Evolutionary conservation across 441 rosid genomes (phyloP).

Genomic region (Brassica balearica): DNA sequence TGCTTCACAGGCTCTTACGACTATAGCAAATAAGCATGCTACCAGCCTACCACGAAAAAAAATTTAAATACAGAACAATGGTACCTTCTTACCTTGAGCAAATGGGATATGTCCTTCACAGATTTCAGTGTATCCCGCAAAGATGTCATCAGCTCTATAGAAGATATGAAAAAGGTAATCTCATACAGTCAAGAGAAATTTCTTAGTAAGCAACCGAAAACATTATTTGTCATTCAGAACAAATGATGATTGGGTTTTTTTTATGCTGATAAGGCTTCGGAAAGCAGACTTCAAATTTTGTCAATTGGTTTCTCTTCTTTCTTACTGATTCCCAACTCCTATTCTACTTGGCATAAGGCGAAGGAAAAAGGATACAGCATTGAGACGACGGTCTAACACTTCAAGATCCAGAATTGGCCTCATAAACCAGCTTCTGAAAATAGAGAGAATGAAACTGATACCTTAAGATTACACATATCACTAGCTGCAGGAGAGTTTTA

Average conservation of each 20-base stretch:
- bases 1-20: constrained; percentile 13
- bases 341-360: constrained; percentile 29
- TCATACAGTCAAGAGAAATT: constrained; percentile 57
- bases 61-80: constrained; percentile 17
- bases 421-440: constrained; percentile 91
- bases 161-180: constrained; percentile 87
- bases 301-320: constrained; percentile 18
- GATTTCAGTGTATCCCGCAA: constrained; percentile 86
- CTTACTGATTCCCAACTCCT: constrained; percentile 28
- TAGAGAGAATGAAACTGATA: constrained; percentile 37
- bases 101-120: constrained; percentile 79
- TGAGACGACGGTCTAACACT: constrained; percentile 76
- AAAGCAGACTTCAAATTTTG: constrained; percentile 21
- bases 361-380: constrained; percentile 81
- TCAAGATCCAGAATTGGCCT: constrained; percentile 91
- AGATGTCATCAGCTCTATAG: constrained; percentile 83
- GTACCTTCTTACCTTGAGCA: constrained; percentile 69
- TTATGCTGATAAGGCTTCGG: constrained; percentile 22
- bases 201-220: constrained; percentile 13
- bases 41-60: not conserved
- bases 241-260: constrained; percentile 2
- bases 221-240: not conserved
- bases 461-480: constrained; percentile 17
- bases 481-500: constrained; percentile 24
- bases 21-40: constrained; percentile 20